Evolutionary conservation across 768 basidiomycete species (phyloP), one percentile per base, ranked within the genome.

Genomic region (Boletellus sp.): DNA sequence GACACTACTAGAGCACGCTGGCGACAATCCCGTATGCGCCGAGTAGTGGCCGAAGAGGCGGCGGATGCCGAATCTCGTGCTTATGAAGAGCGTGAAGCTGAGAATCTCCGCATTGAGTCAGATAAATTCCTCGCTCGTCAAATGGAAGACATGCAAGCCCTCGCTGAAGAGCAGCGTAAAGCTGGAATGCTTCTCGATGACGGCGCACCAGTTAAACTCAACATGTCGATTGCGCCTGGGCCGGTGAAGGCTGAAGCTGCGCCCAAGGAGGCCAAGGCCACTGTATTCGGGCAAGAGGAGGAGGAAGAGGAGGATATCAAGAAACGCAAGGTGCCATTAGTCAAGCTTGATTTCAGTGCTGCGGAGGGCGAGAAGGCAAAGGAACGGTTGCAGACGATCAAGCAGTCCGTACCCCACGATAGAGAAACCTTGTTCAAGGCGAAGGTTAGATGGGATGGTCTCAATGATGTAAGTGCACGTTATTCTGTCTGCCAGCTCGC

Each of bases 61-160:
- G 87, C 87, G 1, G 94, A 98, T 68, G 79, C 82, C 15, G 85
- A 89, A 55, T 93, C 91, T 32, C 81, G 90, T 15, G 72, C 78
- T 24, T 84, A 84, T 51, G 94, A 96, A 69, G 85, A 86, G 40
- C 85, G 87, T 45, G 92, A 96, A 68, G 81, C 83, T 8, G 93
- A 89, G 64, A 88, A 90, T 57, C 76, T 96, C 20, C 83, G 91
- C 32, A 79, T 83, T 42, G 93, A 97, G 69, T 93, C 92, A 1
- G 95, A 97, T 68, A 87, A 84, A 54, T 96, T 98, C 78, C 76
- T 97, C 52, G 90, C 90, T 32, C 79, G 84, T 47, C 94, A 96
- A 63, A 93, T 95, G 90, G 90, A 90, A 55, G 94, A 97, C 67
- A 88, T 95, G 84, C 91, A 93, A 56, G 86, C 90, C 2, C 73